Evolutionary conservation across 768 basidiomycete genomes (phyloP).

Genomic region (Lactarius evosmus): DNA sequence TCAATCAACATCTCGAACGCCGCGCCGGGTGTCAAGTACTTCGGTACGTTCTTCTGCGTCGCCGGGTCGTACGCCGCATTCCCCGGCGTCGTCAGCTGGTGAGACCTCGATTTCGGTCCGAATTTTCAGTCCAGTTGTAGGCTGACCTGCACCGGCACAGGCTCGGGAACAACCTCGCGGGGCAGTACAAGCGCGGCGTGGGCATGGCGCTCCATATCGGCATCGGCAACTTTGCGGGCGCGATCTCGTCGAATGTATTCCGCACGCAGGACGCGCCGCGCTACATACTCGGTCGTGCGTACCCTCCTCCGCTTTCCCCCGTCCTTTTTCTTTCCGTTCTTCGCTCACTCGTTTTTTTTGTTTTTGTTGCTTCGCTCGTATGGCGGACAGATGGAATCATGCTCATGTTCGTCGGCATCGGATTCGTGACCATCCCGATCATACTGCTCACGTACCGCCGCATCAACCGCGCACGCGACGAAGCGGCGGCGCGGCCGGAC

Average conservation of each 20-base stretch:
- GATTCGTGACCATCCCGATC: constrained; percentile 50
- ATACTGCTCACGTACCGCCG: constrained; percentile 48
- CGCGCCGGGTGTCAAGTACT: constrained; percentile 58
- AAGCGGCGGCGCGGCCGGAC: constrained; percentile 38
- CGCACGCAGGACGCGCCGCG: constrained; percentile 56
- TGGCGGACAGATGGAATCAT: constrained; percentile 51
- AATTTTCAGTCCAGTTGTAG: too few species aligned
- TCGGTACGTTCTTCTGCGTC: constrained; percentile 68
- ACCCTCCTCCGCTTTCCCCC: background rate
- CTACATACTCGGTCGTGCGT: constrained; percentile 61
- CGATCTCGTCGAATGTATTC: constrained; percentile 62
- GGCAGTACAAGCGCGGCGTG: constrained; percentile 66
- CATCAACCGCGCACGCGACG: constrained; percentile 56
- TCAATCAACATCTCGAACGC: constrained; percentile 58
- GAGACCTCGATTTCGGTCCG: constrained; percentile 7
- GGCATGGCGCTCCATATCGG: constrained; percentile 70
- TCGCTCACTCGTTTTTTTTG: background rate
- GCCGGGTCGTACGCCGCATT: constrained; percentile 58
- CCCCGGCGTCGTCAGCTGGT: constrained; percentile 65
- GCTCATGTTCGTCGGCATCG: constrained; percentile 67
- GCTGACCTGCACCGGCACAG: constrained; percentile 34
- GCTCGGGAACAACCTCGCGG: constrained; percentile 63
- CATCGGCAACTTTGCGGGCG: constrained; percentile 62
- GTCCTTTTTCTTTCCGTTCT: too few species aligned
- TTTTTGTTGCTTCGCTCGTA: background rate